Evolutionary conservation across 202 grass and related monocot species (phyloP), one percentile per base, ranked within the genome.

Genomic region (Alloteropsis angusta): DNA sequence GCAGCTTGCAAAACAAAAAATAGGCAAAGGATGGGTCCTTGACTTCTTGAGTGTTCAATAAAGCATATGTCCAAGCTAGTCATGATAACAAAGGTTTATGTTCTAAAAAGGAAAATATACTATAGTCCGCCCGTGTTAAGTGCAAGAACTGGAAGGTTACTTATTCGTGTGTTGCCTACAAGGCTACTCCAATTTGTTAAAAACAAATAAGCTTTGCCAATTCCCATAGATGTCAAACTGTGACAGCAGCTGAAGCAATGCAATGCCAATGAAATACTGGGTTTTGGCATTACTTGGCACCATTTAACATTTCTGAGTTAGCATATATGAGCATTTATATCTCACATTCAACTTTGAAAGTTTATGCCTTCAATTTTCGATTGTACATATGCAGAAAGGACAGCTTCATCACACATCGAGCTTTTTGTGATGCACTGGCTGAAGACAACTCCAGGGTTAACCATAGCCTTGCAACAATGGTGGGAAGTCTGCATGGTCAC

Each of bases 321-420:
- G 36, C 16, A 64, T 47, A 48, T 68, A 47, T 44, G 47, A 67
- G 15, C 42, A 42, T 15, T 59, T 7, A 38, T 70, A 53, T 52
- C 6, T 10, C 8, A 34, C 28, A 65, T 25, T 17, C 1, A 50
- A 61, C 5, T 38, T 41, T 48, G 7, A 21, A 85, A 85, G 21
- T 71, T 38, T 30, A 41, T 16, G 4, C 9, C 10, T 71, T 81
- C 37, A 72, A 65, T 34, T 69, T 17, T 23, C 5, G 83, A 49
- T 63, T 66, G 74, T 64, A 71, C 71, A 12, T 32, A 66, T 84
- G 74, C 85, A 91, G 85, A 74, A 91, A 88, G 78, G 89, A 91
- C 57, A 91, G 85, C 38, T 91, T 91, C 80, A 87, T 91, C 68
- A 91, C 89, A 10, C 89, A 91, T 70, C 78, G 85, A 60, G 85